A percentile compares a stretch with the other conserved stretches of the same genome.
phyloP scores from a whole-genome alignment of 2,329 filamentous ascomycete species.

The Hymenoscyphus occultus region DNA sequence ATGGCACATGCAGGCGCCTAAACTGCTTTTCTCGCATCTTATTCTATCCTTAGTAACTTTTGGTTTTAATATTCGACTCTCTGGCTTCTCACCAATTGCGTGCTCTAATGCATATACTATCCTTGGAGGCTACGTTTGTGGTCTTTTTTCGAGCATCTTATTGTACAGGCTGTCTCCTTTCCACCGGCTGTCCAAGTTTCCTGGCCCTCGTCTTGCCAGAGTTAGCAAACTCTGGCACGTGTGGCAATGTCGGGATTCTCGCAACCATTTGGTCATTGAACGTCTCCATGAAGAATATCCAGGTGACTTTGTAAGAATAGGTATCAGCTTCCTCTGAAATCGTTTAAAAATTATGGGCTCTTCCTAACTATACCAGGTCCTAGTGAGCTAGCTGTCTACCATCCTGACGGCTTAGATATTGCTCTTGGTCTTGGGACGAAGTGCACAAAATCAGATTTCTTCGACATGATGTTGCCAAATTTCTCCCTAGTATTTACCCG shows the following conservation, averaged over 20 bases:
- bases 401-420: constrained; percentile 41
- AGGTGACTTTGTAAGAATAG: constrained; percentile 12
- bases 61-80: not conserved
- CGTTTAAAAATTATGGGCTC: not conserved
- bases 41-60: not conserved
- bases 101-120: not conserved
- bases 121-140: not conserved
- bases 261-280: constrained; percentile 8
- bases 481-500: constrained; percentile 5
- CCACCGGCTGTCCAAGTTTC: constrained; percentile 13
- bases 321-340: not conserved
- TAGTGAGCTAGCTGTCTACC: constrained; percentile 19
- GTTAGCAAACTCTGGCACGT: constrained; percentile 12
- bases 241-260: not conserved
- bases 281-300: constrained; percentile 10
- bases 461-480: constrained; percentile 11
- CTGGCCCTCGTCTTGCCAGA: constrained; percentile 10
- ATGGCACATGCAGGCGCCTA: constrained; percentile 6
- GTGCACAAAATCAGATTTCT: constrained; percentile 14
- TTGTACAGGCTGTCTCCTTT: constrained; percentile 11
- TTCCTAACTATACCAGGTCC: constrained; percentile 7
- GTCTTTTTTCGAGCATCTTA: constrained; percentile 11
- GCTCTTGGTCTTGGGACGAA: constrained; percentile 5
- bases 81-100: not conserved
- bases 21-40: not conserved